Evolutionary conservation across 306 rosid species (phyloP), one percentile per base, ranked within the genome.

Genomic region (Cicer pinnatifidum): DNA sequence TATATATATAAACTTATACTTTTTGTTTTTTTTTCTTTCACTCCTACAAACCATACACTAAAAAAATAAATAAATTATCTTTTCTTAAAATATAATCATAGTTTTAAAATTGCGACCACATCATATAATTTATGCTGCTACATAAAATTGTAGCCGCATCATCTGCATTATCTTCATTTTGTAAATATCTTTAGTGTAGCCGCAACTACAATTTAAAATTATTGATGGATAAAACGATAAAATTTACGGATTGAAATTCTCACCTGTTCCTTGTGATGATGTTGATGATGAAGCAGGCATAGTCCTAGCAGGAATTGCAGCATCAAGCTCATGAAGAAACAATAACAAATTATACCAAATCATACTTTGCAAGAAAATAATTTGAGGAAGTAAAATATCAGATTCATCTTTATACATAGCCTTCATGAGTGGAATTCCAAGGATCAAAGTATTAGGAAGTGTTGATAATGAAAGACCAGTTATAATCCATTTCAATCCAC

Each of bases 401-500:
- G 92, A 89, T 82, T 89, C 86, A 20, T 85, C 86, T 9, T 73
- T 89, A 69, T 94, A 94, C 97, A 91, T 94, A 75, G 99, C 97
- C 73, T 81, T 88, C 86, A 91, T 76, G 72, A 94, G 88, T 10
- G 99, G 97, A 64, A 90, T 86, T 43, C 99, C 99, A 1, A 94
- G 86, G 81, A 94, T 88, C 82, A 91, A 84, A 75, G 99, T 94
- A 78, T 94, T 94, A 3, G 99, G 99, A 72, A 94, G 87, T 37
- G 97, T 91, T 39, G 97, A 88, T 15, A 91, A 80, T n/a, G 97
- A 94, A 35, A 94, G 83, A 57, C 95, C 93, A 20, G 97, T 88
- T 63, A 89, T 87, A 71, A 89, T 78, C 75, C 88, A 89, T 73
- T 76, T 87, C 53, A 94, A 82, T 6, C 89, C 91, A 9, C 92